Base-by-base conservation (phyloP, 306 rosid genomes). In the Cucumis cinereus region DNA sequence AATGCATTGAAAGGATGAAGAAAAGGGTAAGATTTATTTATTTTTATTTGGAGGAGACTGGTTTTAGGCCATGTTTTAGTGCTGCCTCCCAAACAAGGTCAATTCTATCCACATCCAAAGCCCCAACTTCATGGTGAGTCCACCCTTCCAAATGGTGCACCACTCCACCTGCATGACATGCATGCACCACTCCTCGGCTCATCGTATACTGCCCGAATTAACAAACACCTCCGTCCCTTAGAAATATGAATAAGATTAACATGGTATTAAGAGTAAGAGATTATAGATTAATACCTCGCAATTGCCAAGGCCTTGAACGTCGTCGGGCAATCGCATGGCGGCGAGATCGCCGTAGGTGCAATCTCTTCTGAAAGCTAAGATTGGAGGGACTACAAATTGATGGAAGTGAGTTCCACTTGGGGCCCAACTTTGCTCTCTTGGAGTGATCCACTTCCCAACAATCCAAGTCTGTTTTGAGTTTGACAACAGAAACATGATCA, bases 91-190 rank as follows among this genome's bases (percentile, higher is more conserved):
- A 95, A n/a, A 95, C 99, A 7, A 89, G 50, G 80, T 95, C 97
- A 20, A 95, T 95, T 49, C 96, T 84, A 14, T 89, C 86, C 7
- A 95, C 98, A 47, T 95, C 98, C 41, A 95, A 12, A 23, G 97
- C 98, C 15, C 97, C 98, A 45, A 95, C 99, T 85, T 95, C 99
- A 14, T 92, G 96, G 83, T 95, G 98, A 50, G 78, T 80, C 98
- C 98, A 95, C 17, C 98, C 97, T 87, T 92, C 97, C 8, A 95
- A 85, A 14, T 79, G 59, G 78, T 95, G 99, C 56, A 95, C 93
- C 74, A 95, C 98, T 10, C 99, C 99, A 11, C 99, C 99, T 4
- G 98, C 99, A 82, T 95, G 99, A 74, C 99, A 95, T 9, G 99
- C 99, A 49, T 95, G 98, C 16, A 95, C 99, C 0, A 95, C 97